Conservation (phyloP, 2,329 filamentous ascomycete genomes). For the Nemania sp. region DNA sequence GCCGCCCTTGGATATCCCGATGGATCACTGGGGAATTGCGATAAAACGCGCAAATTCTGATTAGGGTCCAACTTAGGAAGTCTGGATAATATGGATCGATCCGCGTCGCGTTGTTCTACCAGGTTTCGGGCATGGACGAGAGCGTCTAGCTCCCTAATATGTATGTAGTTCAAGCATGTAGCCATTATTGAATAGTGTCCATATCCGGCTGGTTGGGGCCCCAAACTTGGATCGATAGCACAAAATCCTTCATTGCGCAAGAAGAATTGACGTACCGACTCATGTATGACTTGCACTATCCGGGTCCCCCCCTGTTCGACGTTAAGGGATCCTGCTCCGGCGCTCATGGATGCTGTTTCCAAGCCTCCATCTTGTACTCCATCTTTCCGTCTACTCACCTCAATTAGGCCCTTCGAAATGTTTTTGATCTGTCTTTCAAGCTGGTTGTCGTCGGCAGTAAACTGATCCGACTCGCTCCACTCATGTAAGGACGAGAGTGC, state of each 20-base stretch:
- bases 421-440: background rate
- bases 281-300: background rate
- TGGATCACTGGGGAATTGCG: too few relatives aligned
- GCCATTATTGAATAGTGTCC: too few relatives aligned
- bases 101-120: too few relatives aligned
- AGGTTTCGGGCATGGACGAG: too few relatives aligned
- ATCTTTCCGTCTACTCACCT: background rate
- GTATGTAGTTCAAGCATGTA: too few relatives aligned
- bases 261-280: slow-evolving; percentile 1
- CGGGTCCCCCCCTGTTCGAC: background rate
- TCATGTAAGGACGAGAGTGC: background rate
- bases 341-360: background rate
- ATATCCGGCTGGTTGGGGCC: background rate
- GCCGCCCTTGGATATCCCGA: too few relatives aligned
- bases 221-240: background rate
- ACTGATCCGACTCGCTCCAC: background rate
- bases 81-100: too few relatives aligned
- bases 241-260: background rate
- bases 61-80: too few relatives aligned
- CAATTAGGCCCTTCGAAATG: slow-evolving; percentile 1
- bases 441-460: background rate
- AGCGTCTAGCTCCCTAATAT: too few relatives aligned
- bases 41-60: too few relatives aligned
- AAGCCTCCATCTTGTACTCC: background rate
- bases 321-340: slow-evolving; percentile 3